Conservation (phyloP, 495 filamentous ascomycete species). For the Penicillium coprophilum region DNA sequence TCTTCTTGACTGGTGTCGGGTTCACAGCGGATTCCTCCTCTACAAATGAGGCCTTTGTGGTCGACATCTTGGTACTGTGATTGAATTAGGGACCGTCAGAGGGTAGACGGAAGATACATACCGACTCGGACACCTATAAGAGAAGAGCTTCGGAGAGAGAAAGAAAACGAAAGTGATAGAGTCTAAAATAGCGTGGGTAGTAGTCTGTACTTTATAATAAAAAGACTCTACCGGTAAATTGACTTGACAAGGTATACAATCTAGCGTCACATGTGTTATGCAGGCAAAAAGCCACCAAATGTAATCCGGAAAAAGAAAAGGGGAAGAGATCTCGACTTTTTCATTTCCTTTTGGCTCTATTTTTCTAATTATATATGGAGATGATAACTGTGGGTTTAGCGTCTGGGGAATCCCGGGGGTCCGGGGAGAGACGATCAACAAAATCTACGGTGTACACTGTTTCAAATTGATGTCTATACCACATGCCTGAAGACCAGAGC, state of each 20-base stretch:
- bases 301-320: background rate
- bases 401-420: conserved; percentile 15
- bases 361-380: background rate
- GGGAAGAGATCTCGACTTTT: background rate
- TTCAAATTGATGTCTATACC: background rate
- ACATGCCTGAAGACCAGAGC: background rate
- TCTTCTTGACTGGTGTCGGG: conserved; percentile 24
- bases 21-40: conserved; percentile 20
- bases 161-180: conserved; percentile 5
- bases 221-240: background rate
- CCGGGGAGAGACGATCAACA: background rate
- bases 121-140: conserved; percentile 1
- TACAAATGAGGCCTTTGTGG: conserved; percentile 27
- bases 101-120: background rate
- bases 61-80: conserved; percentile 27
- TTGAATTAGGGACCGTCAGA: background rate
- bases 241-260: background rate
- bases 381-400: background rate
- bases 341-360: background rate
- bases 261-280: conserved; percentile 17
- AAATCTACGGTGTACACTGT: background rate
- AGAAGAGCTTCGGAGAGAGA: conserved; percentile 10
- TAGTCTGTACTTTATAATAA: conserved; percentile 14
- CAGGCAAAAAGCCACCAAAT: background rate
- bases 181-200: conserved; percentile 5